Conservation (phyloP, 2,329 filamentous ascomycete genomes). For the Trichoderma sp. region DNA sequence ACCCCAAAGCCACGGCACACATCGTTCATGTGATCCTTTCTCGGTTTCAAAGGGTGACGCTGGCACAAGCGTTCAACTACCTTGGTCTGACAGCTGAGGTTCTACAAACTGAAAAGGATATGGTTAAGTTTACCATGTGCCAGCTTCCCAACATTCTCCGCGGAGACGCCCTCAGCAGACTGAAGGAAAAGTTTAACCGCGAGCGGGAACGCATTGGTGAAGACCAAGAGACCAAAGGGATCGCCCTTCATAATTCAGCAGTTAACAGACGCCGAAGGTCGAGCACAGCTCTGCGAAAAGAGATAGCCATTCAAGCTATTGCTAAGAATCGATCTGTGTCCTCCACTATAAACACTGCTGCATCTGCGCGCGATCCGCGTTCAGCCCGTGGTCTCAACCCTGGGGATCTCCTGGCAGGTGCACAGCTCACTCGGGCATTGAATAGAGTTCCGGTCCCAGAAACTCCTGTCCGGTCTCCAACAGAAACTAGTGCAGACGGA, state of each 20-base stretch:
- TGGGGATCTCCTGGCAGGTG: slow-evolving; percentile 79
- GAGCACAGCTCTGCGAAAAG: slow-evolving; percentile 74
- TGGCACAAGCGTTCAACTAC: slow-evolving; percentile 93
- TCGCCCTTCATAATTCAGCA: slow-evolving; percentile 84
- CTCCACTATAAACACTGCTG: slow-evolving; percentile 45
- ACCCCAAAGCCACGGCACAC: slow-evolving; percentile 93
- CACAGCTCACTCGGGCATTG: slow-evolving; percentile 64
- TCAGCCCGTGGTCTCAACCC: slow-evolving; percentile 59
- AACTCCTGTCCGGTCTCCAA: slow-evolving; percentile 18
- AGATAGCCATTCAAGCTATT: slow-evolving; percentile 72
- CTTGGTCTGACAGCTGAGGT: slow-evolving; percentile 91
- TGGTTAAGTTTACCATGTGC: slow-evolving; percentile 89
- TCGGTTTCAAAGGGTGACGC: slow-evolving; percentile 87
- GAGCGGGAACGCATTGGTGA: slow-evolving; percentile 80
- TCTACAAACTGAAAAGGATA: slow-evolving; percentile 85
- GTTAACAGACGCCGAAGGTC: slow-evolving; percentile 68
- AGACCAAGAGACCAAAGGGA: slow-evolving; percentile 82
- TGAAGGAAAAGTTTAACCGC: slow-evolving; percentile 90
- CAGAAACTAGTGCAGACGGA: slow-evolving; percentile 36
- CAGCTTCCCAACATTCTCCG: slow-evolving; percentile 89
- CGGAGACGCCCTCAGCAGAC: slow-evolving; percentile 75
- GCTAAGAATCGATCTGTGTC: slow-evolving; percentile 49
- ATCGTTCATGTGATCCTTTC: slow-evolving; percentile 98
- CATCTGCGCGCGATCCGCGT: slow-evolving; percentile 43
- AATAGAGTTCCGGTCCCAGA: slow-evolving; percentile 25